Evolutionary conservation across 129 eudicot genomes (phyloP).

Genomic region (Pulicaria dysenterica): DNA sequence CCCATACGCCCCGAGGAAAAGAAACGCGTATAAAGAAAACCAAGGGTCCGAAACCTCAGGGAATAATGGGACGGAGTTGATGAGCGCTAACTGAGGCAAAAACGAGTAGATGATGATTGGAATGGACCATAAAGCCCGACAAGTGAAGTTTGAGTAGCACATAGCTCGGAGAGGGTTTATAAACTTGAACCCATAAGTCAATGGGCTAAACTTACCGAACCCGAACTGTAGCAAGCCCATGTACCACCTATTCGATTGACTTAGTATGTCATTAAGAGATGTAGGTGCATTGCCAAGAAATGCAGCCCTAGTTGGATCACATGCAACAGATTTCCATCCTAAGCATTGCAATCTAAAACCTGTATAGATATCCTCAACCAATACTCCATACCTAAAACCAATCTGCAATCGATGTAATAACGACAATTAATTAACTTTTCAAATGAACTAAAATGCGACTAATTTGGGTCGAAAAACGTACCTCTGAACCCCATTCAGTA

Average conservation of each 20-base stretch:
- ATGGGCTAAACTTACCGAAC: conserved; percentile 33
- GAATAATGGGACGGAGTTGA: conserved; percentile 29
- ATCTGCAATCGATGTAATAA: conserved; percentile 34
- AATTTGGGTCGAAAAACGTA: neutral
- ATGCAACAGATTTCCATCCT: conserved; percentile 48
- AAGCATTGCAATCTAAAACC: conserved; percentile 46
- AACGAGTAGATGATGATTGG: conserved; percentile 51
- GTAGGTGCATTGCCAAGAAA: conserved; percentile 56
- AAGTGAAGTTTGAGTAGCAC: conserved; percentile 40
- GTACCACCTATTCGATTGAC: conserved; percentile 62
- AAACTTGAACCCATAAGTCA: conserved; percentile 35
- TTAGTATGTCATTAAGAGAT: conserved; percentile 38
- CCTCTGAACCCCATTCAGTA: conserved; percentile 51
- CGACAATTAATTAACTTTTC: neutral
- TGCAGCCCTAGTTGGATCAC: conserved; percentile 50
- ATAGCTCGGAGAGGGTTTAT: conserved; percentile 45
- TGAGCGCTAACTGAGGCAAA: conserved; percentile 49
- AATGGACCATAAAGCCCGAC: conserved; percentile 44
- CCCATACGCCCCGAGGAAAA: conserved; percentile 56
- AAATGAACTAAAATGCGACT: neutral
- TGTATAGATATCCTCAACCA: conserved; percentile 53
- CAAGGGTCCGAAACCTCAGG: conserved; percentile 50
- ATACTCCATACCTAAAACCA: conserved; percentile 67
- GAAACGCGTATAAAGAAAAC: conserved; percentile 45
- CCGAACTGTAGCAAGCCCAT: conserved; percentile 48